Conservation (phyloP, 768 basidiomycete species). For the Clathrus columnatus region DNA sequence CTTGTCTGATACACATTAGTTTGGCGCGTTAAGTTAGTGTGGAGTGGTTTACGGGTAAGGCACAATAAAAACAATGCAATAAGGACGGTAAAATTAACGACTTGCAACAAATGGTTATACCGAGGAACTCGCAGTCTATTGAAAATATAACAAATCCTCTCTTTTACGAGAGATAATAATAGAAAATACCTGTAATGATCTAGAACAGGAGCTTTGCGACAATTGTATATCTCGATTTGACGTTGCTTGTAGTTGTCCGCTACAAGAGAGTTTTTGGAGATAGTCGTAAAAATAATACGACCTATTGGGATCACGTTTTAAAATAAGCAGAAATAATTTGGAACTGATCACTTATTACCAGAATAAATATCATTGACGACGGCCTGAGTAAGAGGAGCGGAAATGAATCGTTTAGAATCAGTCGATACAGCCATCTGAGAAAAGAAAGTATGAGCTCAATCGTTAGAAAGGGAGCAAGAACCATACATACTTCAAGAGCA, state of each 20-base stretch:
- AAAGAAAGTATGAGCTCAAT: background rate
- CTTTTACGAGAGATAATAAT: background rate
- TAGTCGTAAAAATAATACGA: constrained; percentile 57
- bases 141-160: background rate
- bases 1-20: constrained; percentile 36
- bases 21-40: background rate
- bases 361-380: constrained; percentile 83
- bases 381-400: constrained; percentile 75
- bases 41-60: constrained; percentile 49
- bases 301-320: constrained; percentile 18
- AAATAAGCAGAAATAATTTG: constrained; percentile 64
- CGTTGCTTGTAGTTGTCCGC: constrained; percentile 85
- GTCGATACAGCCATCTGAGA: constrained; percentile 82
- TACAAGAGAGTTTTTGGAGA: constrained; percentile 61
- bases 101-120: constrained; percentile 71
- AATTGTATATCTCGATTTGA: constrained; percentile 65
- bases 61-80: constrained; percentile 65
- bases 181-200: constrained; percentile 66
- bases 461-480: background rate
- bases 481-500: constrained; percentile 67
- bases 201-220: constrained; percentile 57
- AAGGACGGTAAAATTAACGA: constrained; percentile 64
- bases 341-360: constrained; percentile 58
- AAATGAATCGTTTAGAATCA: constrained; percentile 72
- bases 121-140: constrained; percentile 69